These are phyloP conservation scores for Escovopsis sp. DNA, from an alignment of 2,329 filamentous ascomycete species.

Conservation along the genomic window DNA sequence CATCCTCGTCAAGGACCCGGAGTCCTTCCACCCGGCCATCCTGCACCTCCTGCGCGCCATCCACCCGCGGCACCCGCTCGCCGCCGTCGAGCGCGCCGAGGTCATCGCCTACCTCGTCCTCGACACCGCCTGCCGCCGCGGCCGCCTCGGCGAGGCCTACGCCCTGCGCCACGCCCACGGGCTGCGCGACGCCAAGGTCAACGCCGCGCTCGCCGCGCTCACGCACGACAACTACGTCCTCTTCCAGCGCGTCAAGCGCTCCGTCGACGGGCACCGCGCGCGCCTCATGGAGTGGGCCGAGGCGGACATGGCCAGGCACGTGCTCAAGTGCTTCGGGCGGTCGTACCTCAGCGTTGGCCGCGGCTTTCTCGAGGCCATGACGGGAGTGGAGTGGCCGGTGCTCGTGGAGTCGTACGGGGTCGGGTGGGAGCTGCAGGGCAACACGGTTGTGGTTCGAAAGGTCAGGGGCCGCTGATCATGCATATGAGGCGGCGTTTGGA, in stretches of 20 bases:
- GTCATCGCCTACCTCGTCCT: constrained; percentile 70
- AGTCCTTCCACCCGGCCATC: constrained; percentile 82
- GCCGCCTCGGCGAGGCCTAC: constrained; percentile 60
- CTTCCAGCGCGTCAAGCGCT: constrained; percentile 57
- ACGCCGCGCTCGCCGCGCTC: constrained; percentile 53
- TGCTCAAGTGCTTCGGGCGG: constrained; percentile 74
- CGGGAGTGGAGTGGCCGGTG: constrained; percentile 57
- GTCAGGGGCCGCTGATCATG: constrained; percentile 25
- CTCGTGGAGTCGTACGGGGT: constrained; percentile 56
- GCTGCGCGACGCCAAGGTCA: constrained; percentile 53
- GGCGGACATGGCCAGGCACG: constrained; percentile 55
- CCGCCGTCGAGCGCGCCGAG: constrained; percentile 59
- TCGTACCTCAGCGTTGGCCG: constrained; percentile 64
- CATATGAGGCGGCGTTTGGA: not conserved
- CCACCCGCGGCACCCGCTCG: constrained; percentile 53
- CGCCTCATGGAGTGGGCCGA: constrained; percentile 73
- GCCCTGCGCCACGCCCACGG: constrained; percentile 45
- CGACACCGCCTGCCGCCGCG: constrained; percentile 74
- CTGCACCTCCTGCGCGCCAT: constrained; percentile 62
- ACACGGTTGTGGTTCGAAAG: constrained; percentile 60
- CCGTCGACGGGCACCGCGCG: constrained; percentile 67
- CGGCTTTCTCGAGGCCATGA: constrained; percentile 52
- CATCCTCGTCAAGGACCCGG: constrained; percentile 66
- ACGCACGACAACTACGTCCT: constrained; percentile 69
- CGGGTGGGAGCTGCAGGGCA: constrained; percentile 68